Base-by-base conservation (phyloP, 2,329 filamentous ascomycete genomes). In the Pestalotiopsis sp. region DNA sequence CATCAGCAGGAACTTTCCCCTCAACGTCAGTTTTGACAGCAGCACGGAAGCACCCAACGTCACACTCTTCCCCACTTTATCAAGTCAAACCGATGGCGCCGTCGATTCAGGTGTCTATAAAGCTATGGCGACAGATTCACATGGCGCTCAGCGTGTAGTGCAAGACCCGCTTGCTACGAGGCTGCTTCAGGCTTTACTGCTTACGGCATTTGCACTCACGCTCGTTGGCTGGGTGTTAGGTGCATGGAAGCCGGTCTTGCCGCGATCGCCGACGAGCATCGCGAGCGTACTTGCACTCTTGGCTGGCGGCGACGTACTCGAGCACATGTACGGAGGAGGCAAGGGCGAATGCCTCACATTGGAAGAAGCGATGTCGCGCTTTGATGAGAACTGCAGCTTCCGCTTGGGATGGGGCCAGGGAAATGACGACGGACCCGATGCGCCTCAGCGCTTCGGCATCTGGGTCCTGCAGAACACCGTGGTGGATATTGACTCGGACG, bases 231-330 rank as follows among this genome's bases (percentile, higher is more conserved):
- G 71, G 70, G n/a, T 14, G 4, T 11, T 64, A 4, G 64, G 66
- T 13, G 68, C 71, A 9, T 25, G 62, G 4, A 69, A 68, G 14
- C 52, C 57, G n/a, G 65, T 71, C 7, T 38, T 71, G 13, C 71
- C 71, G 17, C 68, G 70, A 14, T 67, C 61, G 4, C 66, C 71
- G 1, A 69, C 65, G 27, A 70, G 66, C 12, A 66, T 73, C 45
- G 71, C 68, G 14, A 70, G 70, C 25, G 57, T 66, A 1, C 49
- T 68, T 23, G 70, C 69, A 12, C 68, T 73, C 3, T 20, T 71
- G 6, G 68, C 66, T 1, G 71, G 71, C 9, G 71, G 71, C 12
- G 68, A 71, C 41, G 23, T 71, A 5, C 45, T 70, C 17, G 65
- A 66, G 25, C 25, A 66, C 12, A 25, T 70, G 60, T 61, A 68